Conservation (phyloP, 139 green algal species). For the Desmodesmus armatus region DNA sequence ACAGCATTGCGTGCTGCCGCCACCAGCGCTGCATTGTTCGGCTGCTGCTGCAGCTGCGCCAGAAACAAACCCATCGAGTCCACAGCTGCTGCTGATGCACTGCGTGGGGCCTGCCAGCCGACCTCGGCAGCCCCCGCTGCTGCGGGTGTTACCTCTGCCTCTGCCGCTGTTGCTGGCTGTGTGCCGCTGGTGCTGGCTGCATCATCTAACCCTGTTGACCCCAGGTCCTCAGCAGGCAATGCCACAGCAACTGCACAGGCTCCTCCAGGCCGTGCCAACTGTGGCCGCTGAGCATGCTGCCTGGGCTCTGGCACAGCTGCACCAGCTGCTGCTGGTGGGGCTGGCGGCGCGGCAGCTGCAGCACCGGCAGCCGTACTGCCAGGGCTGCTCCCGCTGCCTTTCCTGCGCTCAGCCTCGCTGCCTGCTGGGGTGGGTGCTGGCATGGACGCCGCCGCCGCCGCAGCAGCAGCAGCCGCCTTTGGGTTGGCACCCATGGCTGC, state of each 20-base stretch:
- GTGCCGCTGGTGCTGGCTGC: background rate
- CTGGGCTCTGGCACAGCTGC: background rate
- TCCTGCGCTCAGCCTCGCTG: background rate
- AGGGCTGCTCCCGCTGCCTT: background rate
- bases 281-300: background rate
- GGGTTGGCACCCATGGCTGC: background rate
- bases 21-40: background rate
- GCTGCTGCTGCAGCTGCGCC: slow-evolving; percentile 23
- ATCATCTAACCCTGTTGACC: background rate
- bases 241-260: too few species aligned
- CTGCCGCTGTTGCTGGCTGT: background rate
- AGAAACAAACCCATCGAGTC: background rate
- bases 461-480: background rate
- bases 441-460: background rate
- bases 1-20: slow-evolving; percentile 3
- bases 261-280: too few species aligned
- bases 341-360: background rate
- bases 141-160: background rate
- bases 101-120: background rate
- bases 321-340: background rate
- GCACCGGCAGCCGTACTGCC: background rate
- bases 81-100: slow-evolving; percentile 15
- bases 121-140: background rate
- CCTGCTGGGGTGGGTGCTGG: background rate
- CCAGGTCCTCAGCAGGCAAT: too few species aligned